Evolutionary conservation across 1,284 basidiomycete species (phyloP).

Genomic region (Schizophyllum amplum): DNA sequence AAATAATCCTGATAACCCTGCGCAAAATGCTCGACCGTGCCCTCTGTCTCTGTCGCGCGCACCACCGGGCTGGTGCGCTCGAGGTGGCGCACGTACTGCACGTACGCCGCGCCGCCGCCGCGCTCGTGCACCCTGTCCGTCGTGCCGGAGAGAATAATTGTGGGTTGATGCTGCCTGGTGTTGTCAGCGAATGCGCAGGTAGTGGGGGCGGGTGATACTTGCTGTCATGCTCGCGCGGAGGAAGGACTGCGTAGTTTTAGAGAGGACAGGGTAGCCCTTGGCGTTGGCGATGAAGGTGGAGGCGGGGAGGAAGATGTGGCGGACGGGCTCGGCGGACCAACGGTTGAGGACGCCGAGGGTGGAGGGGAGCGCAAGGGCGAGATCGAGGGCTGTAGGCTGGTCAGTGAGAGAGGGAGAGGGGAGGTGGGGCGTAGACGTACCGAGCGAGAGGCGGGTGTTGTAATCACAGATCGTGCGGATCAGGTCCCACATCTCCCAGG

Average conservation of each 20-base stretch:
- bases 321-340: slow-evolving; percentile 91
- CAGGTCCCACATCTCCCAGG: slow-evolving; percentile 98
- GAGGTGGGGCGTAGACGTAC: slow-evolving; percentile 36
- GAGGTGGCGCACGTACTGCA: slow-evolving; percentile 83
- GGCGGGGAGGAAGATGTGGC: slow-evolving; percentile 83
- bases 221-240: slow-evolving; percentile 84
- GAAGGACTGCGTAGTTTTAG: slow-evolving; percentile 86
- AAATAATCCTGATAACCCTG: slow-evolving; percentile 93
- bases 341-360: slow-evolving; percentile 64
- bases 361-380: slow-evolving; percentile 79
- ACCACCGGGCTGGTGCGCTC: slow-evolving; percentile 67
- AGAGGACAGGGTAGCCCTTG: slow-evolving; percentile 95
- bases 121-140: slow-evolving; percentile 55
- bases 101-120: slow-evolving; percentile 84
- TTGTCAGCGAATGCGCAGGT: slow-evolving; percentile 7
- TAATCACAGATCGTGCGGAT: slow-evolving; percentile 88
- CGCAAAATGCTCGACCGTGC: slow-evolving; percentile 83
- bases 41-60: slow-evolving; percentile 47
- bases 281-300: slow-evolving; percentile 91
- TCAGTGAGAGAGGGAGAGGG: slow-evolving; percentile 1
- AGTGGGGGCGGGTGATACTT: slow-evolving; percentile 21
- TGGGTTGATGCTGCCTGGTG: slow-evolving; percentile 63
- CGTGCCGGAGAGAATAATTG: slow-evolving; percentile 72
- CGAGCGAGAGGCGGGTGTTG: slow-evolving; percentile 72
- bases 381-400: slow-evolving; percentile 69